These are phyloP conservation scores for Fraxinus pennsylvanica DNA, from an alignment of 257 asterid genomes.

Conservation along the genomic window DNA sequence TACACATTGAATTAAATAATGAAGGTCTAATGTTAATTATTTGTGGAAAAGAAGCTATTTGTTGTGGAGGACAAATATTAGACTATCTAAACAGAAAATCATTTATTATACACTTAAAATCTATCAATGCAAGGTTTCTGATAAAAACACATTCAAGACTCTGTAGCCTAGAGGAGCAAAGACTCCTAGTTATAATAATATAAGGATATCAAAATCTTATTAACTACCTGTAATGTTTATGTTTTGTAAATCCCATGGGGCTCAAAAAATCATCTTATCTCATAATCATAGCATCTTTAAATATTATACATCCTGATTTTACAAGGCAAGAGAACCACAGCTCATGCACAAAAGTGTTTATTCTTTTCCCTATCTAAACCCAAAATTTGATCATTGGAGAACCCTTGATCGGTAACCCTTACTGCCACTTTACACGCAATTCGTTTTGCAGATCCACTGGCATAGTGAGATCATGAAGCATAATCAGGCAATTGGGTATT, in stretches of 20 bases:
- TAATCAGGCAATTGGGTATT: neutral
- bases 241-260: neutral
- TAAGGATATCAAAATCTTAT: neutral
- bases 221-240: neutral
- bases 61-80: neutral
- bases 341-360: neutral
- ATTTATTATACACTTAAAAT: neutral
- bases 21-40: neutral
- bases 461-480: neutral
- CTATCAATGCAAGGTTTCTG: neutral
- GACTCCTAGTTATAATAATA: neutral
- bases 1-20: neutral
- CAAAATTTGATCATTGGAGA: neutral
- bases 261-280: neutral
- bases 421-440: neutral
- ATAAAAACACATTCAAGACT: neutral
- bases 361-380: neutral
- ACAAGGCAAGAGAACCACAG: neutral
- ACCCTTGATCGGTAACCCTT: neutral
- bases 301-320: neutral
- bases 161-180: neutral
- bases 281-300: neutral
- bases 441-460: neutral
- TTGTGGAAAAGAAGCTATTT: neutral
- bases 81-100: neutral